These are phyloP conservation scores for Rhodamnia argentea DNA, from an alignment of 345 rosid species.

Conservation along the genomic window DNA sequence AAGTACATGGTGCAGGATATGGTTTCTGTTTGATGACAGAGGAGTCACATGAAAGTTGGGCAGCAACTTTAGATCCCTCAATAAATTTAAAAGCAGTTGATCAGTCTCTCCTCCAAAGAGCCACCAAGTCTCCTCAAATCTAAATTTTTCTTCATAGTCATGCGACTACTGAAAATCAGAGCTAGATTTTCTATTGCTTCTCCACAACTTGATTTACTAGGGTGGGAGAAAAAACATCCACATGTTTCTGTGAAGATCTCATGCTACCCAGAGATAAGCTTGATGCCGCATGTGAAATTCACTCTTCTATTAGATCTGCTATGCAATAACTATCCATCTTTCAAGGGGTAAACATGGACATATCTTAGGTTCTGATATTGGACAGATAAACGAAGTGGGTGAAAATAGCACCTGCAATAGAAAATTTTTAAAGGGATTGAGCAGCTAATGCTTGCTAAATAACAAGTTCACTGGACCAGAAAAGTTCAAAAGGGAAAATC, in stretches of 20 bases:
- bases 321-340: not conserved
- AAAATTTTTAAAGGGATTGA: not conserved
- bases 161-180: no score
- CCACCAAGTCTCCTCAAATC: no score
- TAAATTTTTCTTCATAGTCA: no score
- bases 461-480: not conserved
- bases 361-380: not conserved
- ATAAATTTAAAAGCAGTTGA: no score
- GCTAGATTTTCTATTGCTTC: no score
- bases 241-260: not conserved
- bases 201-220: no score
- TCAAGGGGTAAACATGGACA: not conserved
- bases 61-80: no score
- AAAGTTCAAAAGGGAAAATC: not conserved
- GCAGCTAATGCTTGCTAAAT: not conserved
- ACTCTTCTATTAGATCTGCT: not conserved
- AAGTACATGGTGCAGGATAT: not conserved
- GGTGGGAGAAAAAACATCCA: no score
- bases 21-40: not conserved
- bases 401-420: not conserved
- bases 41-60: no score
- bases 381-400: not conserved
- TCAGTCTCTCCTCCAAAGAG: no score
- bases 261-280: not conserved
- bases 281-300: not conserved